A percentile compares a stretch with the other conserved stretches of the same genome.
Evolutionary conservation across 2,329 filamentous ascomycete species (phyloP).

Genomic region (Pyrenochaeta sp.): DNA sequence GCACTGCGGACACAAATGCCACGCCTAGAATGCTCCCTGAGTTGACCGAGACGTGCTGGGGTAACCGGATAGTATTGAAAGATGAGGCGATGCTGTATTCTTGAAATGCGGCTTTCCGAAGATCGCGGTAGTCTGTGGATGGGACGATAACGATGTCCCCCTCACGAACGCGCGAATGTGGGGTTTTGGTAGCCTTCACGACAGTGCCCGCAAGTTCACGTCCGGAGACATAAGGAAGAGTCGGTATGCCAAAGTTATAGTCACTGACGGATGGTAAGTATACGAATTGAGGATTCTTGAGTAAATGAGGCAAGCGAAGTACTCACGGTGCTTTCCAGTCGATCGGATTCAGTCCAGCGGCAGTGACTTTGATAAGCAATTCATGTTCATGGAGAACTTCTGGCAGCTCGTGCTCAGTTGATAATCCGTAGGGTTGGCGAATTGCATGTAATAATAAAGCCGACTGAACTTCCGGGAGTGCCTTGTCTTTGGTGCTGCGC

Average conservation of each 20-base stretch:
- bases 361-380: slow-evolving; percentile 67
- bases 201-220: slow-evolving; percentile 74
- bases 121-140: slow-evolving; percentile 76
- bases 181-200: slow-evolving; percentile 53
- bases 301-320: background rate
- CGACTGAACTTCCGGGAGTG: slow-evolving; percentile 48
- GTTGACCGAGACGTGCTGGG: slow-evolving; percentile 59
- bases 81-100: slow-evolving; percentile 70
- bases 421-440: slow-evolving; percentile 59
- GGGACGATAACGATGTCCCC: slow-evolving; percentile 62
- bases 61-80: slow-evolving; percentile 71
- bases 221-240: slow-evolving; percentile 72
- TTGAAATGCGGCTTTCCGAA: slow-evolving; percentile 75
- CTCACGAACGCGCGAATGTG: slow-evolving; percentile 57
- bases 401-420: slow-evolving; percentile 57
- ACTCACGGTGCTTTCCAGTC: slow-evolving; percentile 77
- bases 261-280: slow-evolving; percentile 56
- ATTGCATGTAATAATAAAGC: slow-evolving; percentile 60
- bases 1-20: slow-evolving; percentile 72
- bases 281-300: background rate
- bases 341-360: slow-evolving; percentile 77
- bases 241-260: slow-evolving; percentile 73
- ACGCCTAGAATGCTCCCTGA: slow-evolving; percentile 71
- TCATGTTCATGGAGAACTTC: slow-evolving; percentile 57
- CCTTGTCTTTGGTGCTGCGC: slow-evolving; percentile 1